Percentiles rank a stretch among this genome's conserved stretches.
These are phyloP conservation scores for Dictyostelium intermedium DNA, from an alignment of 78 protist species.

Conservation along the genomic window DNA sequence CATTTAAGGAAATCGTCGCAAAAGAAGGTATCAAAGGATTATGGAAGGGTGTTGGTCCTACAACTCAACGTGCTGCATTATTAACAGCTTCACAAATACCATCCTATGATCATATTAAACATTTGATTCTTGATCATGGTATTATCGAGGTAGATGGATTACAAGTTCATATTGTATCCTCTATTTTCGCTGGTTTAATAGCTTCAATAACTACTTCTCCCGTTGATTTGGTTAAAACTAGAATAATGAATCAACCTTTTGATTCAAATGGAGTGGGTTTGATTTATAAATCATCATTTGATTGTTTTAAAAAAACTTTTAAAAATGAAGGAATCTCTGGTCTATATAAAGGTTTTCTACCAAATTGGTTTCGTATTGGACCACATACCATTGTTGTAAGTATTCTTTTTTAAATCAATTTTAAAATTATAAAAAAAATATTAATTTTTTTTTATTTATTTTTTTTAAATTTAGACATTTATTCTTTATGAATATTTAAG, in stretches of 20 bases:
- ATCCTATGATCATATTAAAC: slow-evolving; percentile 76
- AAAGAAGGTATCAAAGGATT: slow-evolving; percentile 64
- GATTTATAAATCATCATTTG: slow-evolving; percentile 42
- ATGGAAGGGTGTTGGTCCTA: slow-evolving; percentile 72
- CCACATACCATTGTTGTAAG: slow-evolving; percentile 61
- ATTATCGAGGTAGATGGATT: slow-evolving; percentile 26
- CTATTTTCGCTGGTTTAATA: slow-evolving; percentile 78
- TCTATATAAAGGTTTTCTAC: slow-evolving; percentile 77
- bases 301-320: slow-evolving; percentile 68
- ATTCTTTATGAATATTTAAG: slow-evolving; percentile 47
- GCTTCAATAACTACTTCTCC: slow-evolving; percentile 67
- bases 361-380: slow-evolving; percentile 71
- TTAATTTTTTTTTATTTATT: background rate
- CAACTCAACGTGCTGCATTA: slow-evolving; percentile 74
- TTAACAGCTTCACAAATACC: slow-evolving; percentile 78
- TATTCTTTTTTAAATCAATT: background rate
- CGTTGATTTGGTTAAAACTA: slow-evolving; percentile 70
- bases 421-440: background rate
- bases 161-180: slow-evolving; percentile 11
- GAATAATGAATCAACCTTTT: slow-evolving; percentile 80
- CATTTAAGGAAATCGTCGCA: slow-evolving; percentile 25
- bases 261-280: slow-evolving; percentile 20
- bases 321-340: slow-evolving; percentile 73
- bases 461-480: slow-evolving; percentile 12
- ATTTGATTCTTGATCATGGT: slow-evolving; percentile 27